Percentiles rank a stretch among this genome's conserved stretches.
phyloP scores from a whole-genome alignment of 768 basidiomycete genomes.

The Calvatia gigantea region DNA sequence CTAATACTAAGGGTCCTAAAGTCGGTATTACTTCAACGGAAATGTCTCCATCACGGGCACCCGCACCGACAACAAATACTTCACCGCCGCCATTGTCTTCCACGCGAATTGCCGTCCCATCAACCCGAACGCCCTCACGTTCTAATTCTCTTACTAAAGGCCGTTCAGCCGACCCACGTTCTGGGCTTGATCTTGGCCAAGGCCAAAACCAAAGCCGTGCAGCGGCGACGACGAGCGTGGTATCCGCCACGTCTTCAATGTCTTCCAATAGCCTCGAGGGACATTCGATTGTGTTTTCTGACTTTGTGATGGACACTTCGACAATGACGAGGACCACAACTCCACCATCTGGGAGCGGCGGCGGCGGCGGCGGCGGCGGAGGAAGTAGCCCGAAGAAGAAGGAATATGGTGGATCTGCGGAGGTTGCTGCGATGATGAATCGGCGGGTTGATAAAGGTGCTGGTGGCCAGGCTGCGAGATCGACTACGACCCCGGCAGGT shows the following conservation, averaged over 20 bases:
- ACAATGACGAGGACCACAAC: constrained; percentile 22
- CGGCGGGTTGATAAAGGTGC: background rate
- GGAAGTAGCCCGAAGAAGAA: background rate
- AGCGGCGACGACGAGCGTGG: constrained; percentile 12
- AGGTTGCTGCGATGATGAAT: constrained; percentile 1
- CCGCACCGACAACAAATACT: constrained; percentile 3
- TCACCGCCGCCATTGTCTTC: constrained; percentile 2
- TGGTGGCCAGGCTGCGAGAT: background rate
- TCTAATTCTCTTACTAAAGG: constrained; percentile 11
- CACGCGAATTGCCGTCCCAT: constrained; percentile 17
- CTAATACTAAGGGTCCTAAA: background rate
- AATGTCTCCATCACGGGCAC: background rate
- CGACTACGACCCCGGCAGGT: constrained; percentile 18
- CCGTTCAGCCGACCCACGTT: constrained; percentile 3
- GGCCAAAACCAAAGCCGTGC: constrained; percentile 8
- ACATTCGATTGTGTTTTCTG: constrained; percentile 35
- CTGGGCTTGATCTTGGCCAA: background rate
- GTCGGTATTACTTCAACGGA: background rate
- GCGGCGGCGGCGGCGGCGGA: background rate
- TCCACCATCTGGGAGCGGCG: background rate
- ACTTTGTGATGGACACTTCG: constrained; percentile 25
- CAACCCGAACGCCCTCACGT: constrained; percentile 24
- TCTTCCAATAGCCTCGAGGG: constrained; percentile 37
- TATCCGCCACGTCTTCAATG: constrained; percentile 24
- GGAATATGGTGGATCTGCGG: background rate